Percentiles rank a stretch among this genome's conserved stretches.
Evolutionary conservation across 768 basidiomycete genomes (phyloP).

Genomic region (Mycena crocata): DNA sequence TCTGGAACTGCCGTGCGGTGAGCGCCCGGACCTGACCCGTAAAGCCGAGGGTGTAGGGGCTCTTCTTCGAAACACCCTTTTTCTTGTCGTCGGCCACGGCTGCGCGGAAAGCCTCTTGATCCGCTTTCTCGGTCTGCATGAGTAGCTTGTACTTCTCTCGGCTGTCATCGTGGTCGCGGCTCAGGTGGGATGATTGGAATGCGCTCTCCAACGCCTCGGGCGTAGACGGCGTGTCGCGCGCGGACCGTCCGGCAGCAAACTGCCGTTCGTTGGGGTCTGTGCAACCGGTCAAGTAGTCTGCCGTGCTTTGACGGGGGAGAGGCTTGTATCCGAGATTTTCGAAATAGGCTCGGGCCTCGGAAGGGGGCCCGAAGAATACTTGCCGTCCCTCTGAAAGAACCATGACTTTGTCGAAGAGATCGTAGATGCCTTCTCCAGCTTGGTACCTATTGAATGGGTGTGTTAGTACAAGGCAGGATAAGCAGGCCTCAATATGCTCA

Average conservation of each 20-base stretch:
- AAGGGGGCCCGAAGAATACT: conserved; percentile 82
- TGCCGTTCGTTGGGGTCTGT: conserved; percentile 90
- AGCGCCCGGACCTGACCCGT: conserved; percentile 77
- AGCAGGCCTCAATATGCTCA: conserved; percentile 44
- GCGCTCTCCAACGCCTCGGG: conserved; percentile 76
- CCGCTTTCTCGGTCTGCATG: conserved; percentile 70
- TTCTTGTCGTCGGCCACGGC: conserved; percentile 85
- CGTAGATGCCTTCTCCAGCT: conserved; percentile 83
- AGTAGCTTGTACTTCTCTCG: conserved; percentile 65
- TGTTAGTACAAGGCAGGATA: conserved; percentile 5
- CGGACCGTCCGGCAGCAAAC: conserved; percentile 72
- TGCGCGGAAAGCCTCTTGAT: conserved; percentile 82
- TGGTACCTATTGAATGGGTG: conserved; percentile 71
- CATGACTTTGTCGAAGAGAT: conserved; percentile 89
- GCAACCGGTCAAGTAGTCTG: conserved; percentile 87
- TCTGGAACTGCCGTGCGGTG: conserved; percentile 78
- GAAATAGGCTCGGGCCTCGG: conserved; percentile 84
- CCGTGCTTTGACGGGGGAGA: conserved; percentile 85
- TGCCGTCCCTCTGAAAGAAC: conserved; percentile 85
- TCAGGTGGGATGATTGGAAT: conserved; percentile 63
- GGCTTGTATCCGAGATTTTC: conserved; percentile 77
- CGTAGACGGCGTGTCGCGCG: conserved; percentile 70
- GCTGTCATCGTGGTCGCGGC: conserved; percentile 54
- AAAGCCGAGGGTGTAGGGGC: conserved; percentile 87
- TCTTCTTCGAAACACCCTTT: conserved; percentile 79